These are phyloP conservation scores for Skeletonema menzelii DNA, from an alignment of 108 stramenopile genomes.

Conservation along the genomic window DNA sequence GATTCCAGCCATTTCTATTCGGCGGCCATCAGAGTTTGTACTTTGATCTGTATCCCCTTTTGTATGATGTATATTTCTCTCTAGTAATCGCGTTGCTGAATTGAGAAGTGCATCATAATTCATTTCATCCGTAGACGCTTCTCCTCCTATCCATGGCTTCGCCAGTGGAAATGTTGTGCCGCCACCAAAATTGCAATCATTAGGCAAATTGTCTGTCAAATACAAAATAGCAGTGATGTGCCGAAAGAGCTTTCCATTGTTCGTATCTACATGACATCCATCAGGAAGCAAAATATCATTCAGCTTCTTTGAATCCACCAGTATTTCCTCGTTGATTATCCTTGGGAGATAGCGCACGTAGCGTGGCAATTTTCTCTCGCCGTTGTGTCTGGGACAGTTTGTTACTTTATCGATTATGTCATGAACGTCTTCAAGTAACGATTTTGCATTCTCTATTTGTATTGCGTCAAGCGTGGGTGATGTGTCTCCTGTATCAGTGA, in stretches of 20 bases:
- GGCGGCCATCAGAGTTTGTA: slow-evolving; percentile 5
- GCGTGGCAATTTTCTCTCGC: slow-evolving; percentile 23
- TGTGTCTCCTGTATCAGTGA: not conserved
- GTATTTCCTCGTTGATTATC: not conserved
- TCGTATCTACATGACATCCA: slow-evolving; percentile 47
- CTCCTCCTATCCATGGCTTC: not conserved
- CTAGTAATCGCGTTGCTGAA: slow-evolving; percentile 17
- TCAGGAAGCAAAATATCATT: slow-evolving; percentile 29
- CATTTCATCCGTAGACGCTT: not conserved
- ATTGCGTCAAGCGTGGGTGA: not conserved
- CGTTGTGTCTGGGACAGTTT: slow-evolving; percentile 36
- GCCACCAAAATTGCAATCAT: slow-evolving; percentile 14
- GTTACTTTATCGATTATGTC: slow-evolving; percentile 36
- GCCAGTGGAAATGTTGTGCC: slow-evolving; percentile 49
- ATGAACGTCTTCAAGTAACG: slow-evolving; percentile 11
- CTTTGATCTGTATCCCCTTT: slow-evolving; percentile 18
- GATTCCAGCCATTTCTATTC: slow-evolving; percentile 19
- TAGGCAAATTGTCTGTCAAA: slow-evolving; percentile 28
- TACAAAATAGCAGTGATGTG: slow-evolving; percentile 49
- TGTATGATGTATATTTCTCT: slow-evolving; percentile 29
- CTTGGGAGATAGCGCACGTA: slow-evolving; percentile 35
- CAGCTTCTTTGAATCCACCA: slow-evolving; percentile 8
- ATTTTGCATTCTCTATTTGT: not conserved
- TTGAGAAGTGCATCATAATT: slow-evolving; percentile 5
- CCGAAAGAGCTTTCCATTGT: slow-evolving; percentile 46